Evolutionary conservation across 345 rosid species (phyloP).

Genomic region (Noccaea bulbosa): DNA sequence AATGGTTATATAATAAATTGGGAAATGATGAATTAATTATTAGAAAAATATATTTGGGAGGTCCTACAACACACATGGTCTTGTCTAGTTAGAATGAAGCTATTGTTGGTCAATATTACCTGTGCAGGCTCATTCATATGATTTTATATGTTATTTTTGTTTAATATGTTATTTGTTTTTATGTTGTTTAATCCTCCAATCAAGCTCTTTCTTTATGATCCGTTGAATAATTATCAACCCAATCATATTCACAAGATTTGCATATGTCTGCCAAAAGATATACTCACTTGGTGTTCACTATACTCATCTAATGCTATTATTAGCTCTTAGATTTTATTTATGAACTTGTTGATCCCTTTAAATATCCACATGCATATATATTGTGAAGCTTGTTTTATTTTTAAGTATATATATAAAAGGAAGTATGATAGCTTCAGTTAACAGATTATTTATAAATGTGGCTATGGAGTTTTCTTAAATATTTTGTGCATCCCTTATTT

Average conservation of each 20-base stretch:
- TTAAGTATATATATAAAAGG: background rate
- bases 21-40: conserved; percentile 44
- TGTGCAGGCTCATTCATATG: conserved; percentile 43
- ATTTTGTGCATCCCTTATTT: conserved; percentile 16
- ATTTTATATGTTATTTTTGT: conserved; percentile 18
- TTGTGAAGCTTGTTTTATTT: background rate
- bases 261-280: conserved; percentile 48
- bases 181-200: conserved; percentile 44
- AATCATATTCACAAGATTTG: conserved; percentile 48
- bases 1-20: conserved; percentile 66
- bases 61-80: conserved; percentile 90
- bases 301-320: conserved; percentile 33
- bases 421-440: conserved; percentile 28
- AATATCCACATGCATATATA: conserved; percentile 33
- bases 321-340: conserved; percentile 41
- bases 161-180: conserved; percentile 28
- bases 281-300: conserved; percentile 42
- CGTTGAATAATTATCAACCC: conserved; percentile 42
- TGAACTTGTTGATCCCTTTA: conserved; percentile 33
- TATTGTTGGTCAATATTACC: conserved; percentile 64
- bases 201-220: conserved; percentile 47
- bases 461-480: background rate
- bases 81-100: conserved; percentile 75
- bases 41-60: conserved; percentile 49
- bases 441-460: conserved; percentile 3